Percentiles rank a stretch among this genome's conserved stretches.
Evolutionary conservation across 2,329 filamentous ascomycete genomes (phyloP).

Genomic region (Ophiocordyceps camponoti-saundersi): DNA sequence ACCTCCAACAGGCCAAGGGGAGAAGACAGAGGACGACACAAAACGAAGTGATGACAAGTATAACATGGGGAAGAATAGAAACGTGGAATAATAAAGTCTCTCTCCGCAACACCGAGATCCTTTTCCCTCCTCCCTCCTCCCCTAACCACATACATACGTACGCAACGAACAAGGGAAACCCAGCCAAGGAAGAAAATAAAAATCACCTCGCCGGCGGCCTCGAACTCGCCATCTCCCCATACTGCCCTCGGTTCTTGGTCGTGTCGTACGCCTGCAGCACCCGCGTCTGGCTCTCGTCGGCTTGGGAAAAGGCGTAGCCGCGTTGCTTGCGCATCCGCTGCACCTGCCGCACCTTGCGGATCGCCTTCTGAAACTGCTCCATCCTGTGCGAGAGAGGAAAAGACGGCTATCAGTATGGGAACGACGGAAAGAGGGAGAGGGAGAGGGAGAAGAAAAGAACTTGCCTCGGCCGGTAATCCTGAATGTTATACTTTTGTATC

Average conservation of each 20-base stretch:
- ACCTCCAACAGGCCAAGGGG: too few species aligned
- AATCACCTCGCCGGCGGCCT: conserved; percentile 8
- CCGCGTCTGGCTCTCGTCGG: conserved; percentile 87
- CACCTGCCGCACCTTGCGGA: conserved; percentile 93
- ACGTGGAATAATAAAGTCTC: too few species aligned
- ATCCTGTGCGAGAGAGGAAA: conserved; percentile 39
- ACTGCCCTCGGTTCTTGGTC: conserved; percentile 74
- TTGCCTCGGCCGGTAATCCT: conserved; percentile 88
- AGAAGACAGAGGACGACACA: too few species aligned
- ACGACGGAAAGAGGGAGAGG: too few species aligned
- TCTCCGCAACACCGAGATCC: too few species aligned
- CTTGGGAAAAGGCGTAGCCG: conserved; percentile 94
- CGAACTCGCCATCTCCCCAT: conserved; percentile 74
- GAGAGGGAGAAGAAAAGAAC: background rate
- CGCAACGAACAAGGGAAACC: too few species aligned
- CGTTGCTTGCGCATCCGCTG: conserved; percentile 99
- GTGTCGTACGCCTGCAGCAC: conserved; percentile 97
- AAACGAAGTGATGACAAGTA: too few species aligned
- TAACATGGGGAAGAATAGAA: too few species aligned
- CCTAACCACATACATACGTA: too few species aligned
- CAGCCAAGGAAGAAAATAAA: too few species aligned
- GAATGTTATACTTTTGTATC: conserved; percentile 99
- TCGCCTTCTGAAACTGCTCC: conserved; percentile 99
- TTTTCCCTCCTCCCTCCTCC: too few species aligned
- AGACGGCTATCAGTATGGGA: too few species aligned